Evolutionary conservation across 1,284 basidiomycete species (phyloP).

Genomic region (Pisolithus thermaeus): DNA sequence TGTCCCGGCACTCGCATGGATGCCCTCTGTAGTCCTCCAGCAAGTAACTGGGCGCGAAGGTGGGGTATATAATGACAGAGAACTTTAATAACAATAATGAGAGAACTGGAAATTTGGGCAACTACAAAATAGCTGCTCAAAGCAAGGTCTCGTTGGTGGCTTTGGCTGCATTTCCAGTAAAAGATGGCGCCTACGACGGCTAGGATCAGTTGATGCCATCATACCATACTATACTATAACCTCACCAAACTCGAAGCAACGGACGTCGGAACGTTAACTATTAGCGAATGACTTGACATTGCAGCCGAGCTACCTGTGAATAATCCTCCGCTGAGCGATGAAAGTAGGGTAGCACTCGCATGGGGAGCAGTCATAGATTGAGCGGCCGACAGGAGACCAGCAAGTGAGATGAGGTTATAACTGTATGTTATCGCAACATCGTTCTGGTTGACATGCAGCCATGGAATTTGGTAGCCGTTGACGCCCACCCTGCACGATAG

Average conservation of each 20-base stretch:
- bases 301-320: neutral
- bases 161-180: too few species aligned
- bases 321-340: neutral
- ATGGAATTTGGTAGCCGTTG: constrained; percentile 51
- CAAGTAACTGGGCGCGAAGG: too few species aligned
- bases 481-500: constrained; percentile 32
- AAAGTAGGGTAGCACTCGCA: neutral
- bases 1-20: too few species aligned
- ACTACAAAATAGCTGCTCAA: too few species aligned
- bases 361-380: constrained; percentile 10
- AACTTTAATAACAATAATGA: too few species aligned
- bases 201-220: too few species aligned
- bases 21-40: too few species aligned
- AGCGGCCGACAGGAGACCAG: constrained; percentile 16
- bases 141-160: too few species aligned
- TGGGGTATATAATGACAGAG: too few species aligned
- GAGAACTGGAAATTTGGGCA: too few species aligned
- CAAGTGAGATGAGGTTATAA: constrained; percentile 13
- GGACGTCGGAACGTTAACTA: neutral
- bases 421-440: constrained; percentile 42
- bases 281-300: neutral
- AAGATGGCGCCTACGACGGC: too few species aligned
- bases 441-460: constrained; percentile 47
- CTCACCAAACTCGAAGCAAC: neutral
- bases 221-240: too few species aligned